Conservation (phyloP, 768 basidiomycete genomes). For the Pleurotus eryngii region DNA sequence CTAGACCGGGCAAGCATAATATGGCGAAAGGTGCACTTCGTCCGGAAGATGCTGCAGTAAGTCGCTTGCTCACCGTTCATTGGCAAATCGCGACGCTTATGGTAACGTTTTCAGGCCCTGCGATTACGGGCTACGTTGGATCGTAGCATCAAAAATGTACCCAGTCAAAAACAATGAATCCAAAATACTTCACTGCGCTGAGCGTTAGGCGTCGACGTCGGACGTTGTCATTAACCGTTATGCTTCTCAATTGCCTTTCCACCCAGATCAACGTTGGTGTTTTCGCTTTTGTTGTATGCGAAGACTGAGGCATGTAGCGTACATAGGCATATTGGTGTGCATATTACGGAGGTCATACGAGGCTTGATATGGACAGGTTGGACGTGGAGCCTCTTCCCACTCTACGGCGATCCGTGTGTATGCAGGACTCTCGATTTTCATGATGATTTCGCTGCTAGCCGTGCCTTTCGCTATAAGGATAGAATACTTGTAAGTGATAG, state of each 20-base stretch:
- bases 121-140: conserved; percentile 67
- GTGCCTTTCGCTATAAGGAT: conserved; percentile 57
- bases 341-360: neutral
- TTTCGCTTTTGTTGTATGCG: neutral
- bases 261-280: neutral
- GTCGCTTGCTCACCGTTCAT: conserved; percentile 20
- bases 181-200: too few relatives aligned
- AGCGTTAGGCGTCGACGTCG: too few relatives aligned
- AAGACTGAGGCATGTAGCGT: neutral
- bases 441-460: conserved; percentile 52
- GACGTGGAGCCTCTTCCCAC: neutral
- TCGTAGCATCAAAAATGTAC: conserved; percentile 41
- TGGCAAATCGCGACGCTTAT: neutral
- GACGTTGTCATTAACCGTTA: too few relatives aligned
- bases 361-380: neutral
- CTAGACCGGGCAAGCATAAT: conserved; percentile 73
- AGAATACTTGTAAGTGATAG: conserved; percentile 1
- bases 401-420: neutral
- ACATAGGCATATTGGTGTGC: conserved; percentile 3
- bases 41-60: conserved; percentile 79
- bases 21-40: conserved; percentile 85
- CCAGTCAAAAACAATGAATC: conserved; percentile 21
- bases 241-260: too few relatives aligned
- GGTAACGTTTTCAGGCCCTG: conserved; percentile 45
- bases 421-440: conserved; percentile 15